Evolutionary conservation across 805 yeast genomes (phyloP), one percentile per base, ranked within the genome.

Genomic region (Pichia insulana): DNA sequence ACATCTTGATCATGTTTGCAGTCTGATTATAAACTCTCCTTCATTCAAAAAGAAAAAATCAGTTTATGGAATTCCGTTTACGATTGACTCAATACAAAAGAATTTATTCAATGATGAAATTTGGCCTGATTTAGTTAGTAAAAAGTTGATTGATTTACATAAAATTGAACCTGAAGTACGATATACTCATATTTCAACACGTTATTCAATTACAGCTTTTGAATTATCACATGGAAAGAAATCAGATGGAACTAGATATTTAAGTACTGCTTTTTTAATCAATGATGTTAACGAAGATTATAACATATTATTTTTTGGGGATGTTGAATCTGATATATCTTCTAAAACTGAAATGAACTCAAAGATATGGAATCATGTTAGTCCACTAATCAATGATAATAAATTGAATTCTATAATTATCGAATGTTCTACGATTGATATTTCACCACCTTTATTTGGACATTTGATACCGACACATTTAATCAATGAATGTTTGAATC

Each of bases 1-100:
- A 0, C 97, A 88, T 60, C 56, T 88, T 40, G 97, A 88, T 58
- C 97, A 88, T 57, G 68, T 86, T 12, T 57, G 73, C 9, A 84
- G 82, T 0, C 55, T 88, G 37, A 75, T 80, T 0, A 62, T 88
- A 40, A 87, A 87, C 55, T 75, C 89, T 3, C 85, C 95, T 0
- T 68, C 71, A 13, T 69, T 74, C 49, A 45, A 35, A 1, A 25
- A 34, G 3, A 34, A 43, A 6, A 80, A 74, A 52, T 51, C 53
- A 3, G 56, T 86, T 4, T 73, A 67, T 47, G 95, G 87, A 0
- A 59, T 78, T 2, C 48, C 55, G 0, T 59, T 65, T 22, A 79
- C 90, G 0, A 63, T 78, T 2, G 61, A 68, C 6, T 72, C 78
- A 0, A 57, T 88, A 9, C 60, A 68, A 45, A 55, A 59, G 2